phyloP scores from a whole-genome alignment of 305 asterid genomes.

The Ajuga reptans region DNA sequence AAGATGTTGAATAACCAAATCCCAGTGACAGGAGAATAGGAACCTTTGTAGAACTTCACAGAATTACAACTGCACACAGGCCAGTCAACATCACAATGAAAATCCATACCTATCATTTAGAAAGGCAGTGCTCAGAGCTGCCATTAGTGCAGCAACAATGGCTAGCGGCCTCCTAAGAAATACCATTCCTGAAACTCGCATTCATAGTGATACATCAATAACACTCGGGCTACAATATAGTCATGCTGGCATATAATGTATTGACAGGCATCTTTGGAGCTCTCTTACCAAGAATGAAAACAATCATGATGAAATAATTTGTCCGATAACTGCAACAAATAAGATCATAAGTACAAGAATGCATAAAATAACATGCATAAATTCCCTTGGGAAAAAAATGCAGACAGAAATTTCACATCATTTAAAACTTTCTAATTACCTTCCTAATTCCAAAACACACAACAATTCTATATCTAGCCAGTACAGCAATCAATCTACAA shows the following conservation, averaged over 20 bases:
- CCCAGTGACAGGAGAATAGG: not conserved
- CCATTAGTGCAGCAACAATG: constrained; percentile 70
- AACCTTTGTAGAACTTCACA: constrained; percentile 8
- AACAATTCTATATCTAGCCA: not conserved
- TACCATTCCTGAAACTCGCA: constrained; percentile 56
- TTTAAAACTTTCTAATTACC: not conserved
- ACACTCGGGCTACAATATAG: not conserved
- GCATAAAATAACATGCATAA: not conserved
- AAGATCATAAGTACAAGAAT: not conserved
- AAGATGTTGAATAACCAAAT: constrained; percentile 6
- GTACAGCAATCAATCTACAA: constrained; percentile 9
- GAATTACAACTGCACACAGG: not conserved
- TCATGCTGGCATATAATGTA: not conserved
- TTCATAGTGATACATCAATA: constrained; percentile 6
- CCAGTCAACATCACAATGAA: constrained; percentile 3
- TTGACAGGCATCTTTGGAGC: not conserved
- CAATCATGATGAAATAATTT: constrained; percentile 79
- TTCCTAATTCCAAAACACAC: not conserved
- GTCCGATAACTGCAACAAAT: constrained; percentile 73
- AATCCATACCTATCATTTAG: constrained; percentile 75
- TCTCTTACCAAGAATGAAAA: constrained; percentile 71
- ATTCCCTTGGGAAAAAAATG: no score
- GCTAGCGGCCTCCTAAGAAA: constrained; percentile 81
- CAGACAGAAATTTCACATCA: not conserved
- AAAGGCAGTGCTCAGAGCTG: constrained; percentile 78